These are phyloP conservation scores for Leccinum pellstonianum DNA, from an alignment of 768 basidiomycete genomes.

Conservation along the genomic window DNA sequence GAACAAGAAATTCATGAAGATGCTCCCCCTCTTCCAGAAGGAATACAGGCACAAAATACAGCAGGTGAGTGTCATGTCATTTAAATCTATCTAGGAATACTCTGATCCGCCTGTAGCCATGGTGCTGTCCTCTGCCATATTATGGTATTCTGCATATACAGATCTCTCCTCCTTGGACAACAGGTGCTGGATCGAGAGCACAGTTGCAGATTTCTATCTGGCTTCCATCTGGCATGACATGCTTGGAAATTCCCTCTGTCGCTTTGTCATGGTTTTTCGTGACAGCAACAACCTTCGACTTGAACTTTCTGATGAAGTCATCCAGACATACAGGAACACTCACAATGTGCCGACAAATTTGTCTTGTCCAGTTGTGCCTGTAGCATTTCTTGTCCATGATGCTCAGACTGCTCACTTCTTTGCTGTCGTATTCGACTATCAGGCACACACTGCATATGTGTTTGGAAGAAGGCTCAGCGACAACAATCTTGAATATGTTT, in stretches of 20 bases:
- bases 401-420: not conserved
- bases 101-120: not conserved
- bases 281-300: not conserved
- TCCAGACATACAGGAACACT: not conserved
- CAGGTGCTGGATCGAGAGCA: not conserved
- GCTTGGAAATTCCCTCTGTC: not conserved
- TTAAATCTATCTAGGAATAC: too few species aligned
- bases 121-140: not conserved
- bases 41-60: not conserved
- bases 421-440: not conserved
- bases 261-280: not conserved
- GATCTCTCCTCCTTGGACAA: not conserved
- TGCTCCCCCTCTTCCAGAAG: not conserved
- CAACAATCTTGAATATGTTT: not conserved
- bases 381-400: not conserved
- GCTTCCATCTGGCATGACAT: slow-evolving; percentile 1
- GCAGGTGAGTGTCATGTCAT: not conserved
- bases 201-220: slow-evolving; percentile 3
- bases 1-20: too few species aligned
- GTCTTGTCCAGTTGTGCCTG: not conserved
- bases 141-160: not conserved
- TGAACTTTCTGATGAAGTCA: not conserved
- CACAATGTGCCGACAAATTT: not conserved
- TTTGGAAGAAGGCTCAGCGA: not conserved
- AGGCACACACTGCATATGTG: not conserved